Percentiles rank a stretch among this genome's conserved stretches.
These are phyloP conservation scores for Mycena sp. DNA, from an alignment of 1,284 basidiomycete species.

Conservation along the genomic window DNA sequence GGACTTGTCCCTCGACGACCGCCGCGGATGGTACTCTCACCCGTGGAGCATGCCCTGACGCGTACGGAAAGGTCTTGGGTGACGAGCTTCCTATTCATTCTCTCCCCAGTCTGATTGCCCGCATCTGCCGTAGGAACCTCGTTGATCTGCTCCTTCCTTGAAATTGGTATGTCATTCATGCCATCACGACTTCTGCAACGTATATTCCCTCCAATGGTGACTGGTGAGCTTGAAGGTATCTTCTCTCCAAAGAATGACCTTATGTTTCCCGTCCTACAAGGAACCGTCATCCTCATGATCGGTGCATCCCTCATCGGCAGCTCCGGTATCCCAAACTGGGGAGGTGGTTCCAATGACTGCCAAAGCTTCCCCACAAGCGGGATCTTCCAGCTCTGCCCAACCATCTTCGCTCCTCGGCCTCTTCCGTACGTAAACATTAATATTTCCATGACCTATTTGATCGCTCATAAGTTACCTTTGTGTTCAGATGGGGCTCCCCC, in stretches of 20 bases:
- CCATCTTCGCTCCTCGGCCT: constrained; percentile 66
- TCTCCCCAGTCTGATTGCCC: not conserved
- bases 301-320: constrained; percentile 79
- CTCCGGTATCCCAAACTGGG: constrained; percentile 85
- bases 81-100: constrained; percentile 25
- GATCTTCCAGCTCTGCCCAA: constrained; percentile 76
- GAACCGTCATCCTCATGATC: constrained; percentile 80
- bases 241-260: too few relatives aligned
- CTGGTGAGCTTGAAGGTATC: constrained; percentile 47
- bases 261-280: constrained; percentile 41
- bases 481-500: constrained; percentile 81
- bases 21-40: constrained; percentile 68
- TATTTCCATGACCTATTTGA: too few relatives aligned
- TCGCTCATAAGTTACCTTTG: too few relatives aligned
- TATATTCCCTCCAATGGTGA: constrained; percentile 83
- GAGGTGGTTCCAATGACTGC: constrained; percentile 82
- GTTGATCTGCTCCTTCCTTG: constrained; percentile 82
- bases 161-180: constrained; percentile 82
- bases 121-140: constrained; percentile 65
- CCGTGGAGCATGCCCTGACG: constrained; percentile 78
- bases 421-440: too few relatives aligned
- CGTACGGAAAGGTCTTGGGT: constrained; percentile 82
- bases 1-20: constrained; percentile 75
- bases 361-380: constrained; percentile 65
- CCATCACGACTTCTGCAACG: constrained; percentile 70